Percentiles rank a stretch among this genome's conserved stretches.
Evolutionary conservation across 1,139 yeast species (phyloP).

Genomic region (Taphrina sp.): DNA sequence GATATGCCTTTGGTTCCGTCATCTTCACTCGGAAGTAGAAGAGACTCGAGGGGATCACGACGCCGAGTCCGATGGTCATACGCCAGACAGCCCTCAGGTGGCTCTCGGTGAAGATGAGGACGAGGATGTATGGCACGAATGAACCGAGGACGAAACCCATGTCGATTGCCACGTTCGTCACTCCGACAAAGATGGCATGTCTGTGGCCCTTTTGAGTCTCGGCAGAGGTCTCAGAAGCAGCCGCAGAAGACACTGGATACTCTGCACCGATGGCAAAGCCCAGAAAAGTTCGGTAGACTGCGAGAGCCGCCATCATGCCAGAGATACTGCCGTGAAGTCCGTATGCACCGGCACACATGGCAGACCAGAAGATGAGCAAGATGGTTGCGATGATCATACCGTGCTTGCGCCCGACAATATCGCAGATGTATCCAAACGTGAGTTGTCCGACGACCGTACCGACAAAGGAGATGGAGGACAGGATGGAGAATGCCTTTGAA

Average conservation of each 20-base stretch:
- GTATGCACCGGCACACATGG: constrained; percentile 68
- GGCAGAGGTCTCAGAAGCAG: constrained; percentile 88
- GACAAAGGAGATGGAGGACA: constrained; percentile 83
- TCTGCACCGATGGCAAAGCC: constrained; percentile 76
- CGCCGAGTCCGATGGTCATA: constrained; percentile 85
- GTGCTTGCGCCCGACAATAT: constrained; percentile 69
- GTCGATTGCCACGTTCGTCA: constrained; percentile 87
- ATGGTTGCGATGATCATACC: constrained; percentile 78
- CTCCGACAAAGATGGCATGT: constrained; percentile 55
- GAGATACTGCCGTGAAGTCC: constrained; percentile 63
- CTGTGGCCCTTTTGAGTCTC: constrained; percentile 74
- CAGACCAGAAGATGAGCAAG: constrained; percentile 58
- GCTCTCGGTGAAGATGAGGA: constrained; percentile 73
- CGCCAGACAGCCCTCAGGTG: constrained; percentile 88
- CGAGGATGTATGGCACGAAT: constrained; percentile 78
- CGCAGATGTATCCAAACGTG: constrained; percentile 73
- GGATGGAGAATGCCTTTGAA: constrained; percentile 70
- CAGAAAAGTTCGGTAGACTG: constrained; percentile 78
- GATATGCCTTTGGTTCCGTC: constrained; percentile 68
- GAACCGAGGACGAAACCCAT: constrained; percentile 79
- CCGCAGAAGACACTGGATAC: constrained; percentile 90
- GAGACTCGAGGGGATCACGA: constrained; percentile 77
- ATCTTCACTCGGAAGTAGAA: constrained; percentile 74
- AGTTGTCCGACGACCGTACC: constrained; percentile 91
- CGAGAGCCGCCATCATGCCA: constrained; percentile 78